Conservation (phyloP, 179 eudicot species). For the Spinacia oleracea region DNA sequence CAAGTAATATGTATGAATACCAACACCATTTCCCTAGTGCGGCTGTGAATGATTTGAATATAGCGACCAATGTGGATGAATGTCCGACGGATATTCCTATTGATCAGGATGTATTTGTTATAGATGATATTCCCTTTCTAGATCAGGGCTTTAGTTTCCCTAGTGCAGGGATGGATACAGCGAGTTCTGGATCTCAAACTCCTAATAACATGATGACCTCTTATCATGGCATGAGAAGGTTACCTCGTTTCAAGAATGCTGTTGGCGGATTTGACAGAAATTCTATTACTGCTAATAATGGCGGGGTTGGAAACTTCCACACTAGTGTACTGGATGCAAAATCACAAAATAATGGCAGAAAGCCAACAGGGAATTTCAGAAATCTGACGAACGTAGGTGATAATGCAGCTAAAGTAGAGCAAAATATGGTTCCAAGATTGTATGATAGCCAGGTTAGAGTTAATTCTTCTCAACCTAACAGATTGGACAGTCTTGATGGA, state of each 20-base stretch:
- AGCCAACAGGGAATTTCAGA: neutral
- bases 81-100: neutral
- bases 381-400: slow-evolving; percentile 5
- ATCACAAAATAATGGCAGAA: neutral
- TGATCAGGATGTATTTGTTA: neutral
- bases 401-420: neutral
- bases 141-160: slow-evolving; percentile 15
- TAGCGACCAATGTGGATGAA: neutral
- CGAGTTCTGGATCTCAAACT: slow-evolving; percentile 6
- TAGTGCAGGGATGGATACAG: neutral
- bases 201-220: neutral
- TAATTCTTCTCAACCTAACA: slow-evolving; percentile 11
- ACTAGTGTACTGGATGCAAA: neutral
- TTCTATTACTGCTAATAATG: neutral
- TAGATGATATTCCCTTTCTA: neutral
- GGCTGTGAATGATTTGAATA: slow-evolving; percentile 16
- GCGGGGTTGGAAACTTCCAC: slow-evolving; percentile 13
- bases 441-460: slow-evolving; percentile 15
- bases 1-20: slow-evolving; percentile 12
- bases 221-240: slow-evolving; percentile 13
- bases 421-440: slow-evolving; percentile 9
- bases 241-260: slow-evolving; percentile 5
- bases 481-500: slow-evolving; percentile 24
- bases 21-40: neutral
- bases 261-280: slow-evolving; percentile 10